Conservation (phyloP, 495 filamentous ascomycete genomes). For the Bathelium albidoporum region DNA sequence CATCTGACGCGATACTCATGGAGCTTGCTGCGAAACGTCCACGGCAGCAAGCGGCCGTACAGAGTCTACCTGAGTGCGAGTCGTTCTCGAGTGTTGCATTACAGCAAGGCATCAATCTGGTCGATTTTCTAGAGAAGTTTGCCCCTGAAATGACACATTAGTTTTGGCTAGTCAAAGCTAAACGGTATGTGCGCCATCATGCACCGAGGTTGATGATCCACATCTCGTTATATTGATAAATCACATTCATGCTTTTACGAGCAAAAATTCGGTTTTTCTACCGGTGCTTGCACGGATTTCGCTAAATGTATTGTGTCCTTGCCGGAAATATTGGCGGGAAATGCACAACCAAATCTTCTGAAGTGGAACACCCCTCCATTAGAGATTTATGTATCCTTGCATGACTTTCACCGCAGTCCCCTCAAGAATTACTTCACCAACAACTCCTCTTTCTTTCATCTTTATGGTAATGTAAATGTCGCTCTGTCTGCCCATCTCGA, state of each 20-base stretch:
- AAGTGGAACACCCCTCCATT: too few species aligned
- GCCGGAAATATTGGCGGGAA: too few species aligned
- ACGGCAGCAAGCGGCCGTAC: neutral
- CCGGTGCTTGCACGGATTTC: too few species aligned
- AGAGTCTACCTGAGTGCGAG: neutral
- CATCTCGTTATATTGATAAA: too few species aligned
- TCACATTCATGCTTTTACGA: too few species aligned
- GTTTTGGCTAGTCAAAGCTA: too few species aligned
- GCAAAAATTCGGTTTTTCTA: too few species aligned
- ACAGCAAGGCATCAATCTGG: neutral
- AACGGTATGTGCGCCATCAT: too few species aligned
- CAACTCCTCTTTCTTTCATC: conserved; percentile 21
- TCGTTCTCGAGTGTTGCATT: neutral
- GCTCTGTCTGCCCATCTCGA: conserved; percentile 68
- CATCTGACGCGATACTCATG: neutral
- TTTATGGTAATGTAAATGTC: conserved; percentile 41
- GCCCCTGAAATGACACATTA: neutral
- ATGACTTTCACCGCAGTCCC: conserved; percentile 31
- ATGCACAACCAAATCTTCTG: too few species aligned
- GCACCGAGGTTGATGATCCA: too few species aligned
- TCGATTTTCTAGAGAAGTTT: neutral
- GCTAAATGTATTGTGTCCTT: too few species aligned
- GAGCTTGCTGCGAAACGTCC: neutral
- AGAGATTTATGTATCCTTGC: conserved; percentile 25
- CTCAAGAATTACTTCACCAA: conserved; percentile 23